Conservation (phyloP, 1,284 basidiomycete species). For the Boletus sp. region DNA sequence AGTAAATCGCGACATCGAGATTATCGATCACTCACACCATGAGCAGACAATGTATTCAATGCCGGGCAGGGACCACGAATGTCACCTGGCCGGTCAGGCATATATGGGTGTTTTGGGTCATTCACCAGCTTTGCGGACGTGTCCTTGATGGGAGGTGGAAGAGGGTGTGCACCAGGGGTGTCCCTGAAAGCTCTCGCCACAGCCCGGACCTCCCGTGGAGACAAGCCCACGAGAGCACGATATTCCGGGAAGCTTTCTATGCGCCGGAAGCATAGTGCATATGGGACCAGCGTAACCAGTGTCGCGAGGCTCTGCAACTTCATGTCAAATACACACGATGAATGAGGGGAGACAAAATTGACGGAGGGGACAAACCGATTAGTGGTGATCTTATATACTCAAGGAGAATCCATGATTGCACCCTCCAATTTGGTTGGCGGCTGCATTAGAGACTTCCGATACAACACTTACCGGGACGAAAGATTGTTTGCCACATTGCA, state of each 20-base stretch:
- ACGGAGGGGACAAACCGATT: not conserved
- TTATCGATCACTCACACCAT: slow-evolving; percentile 28
- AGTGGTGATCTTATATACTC: slow-evolving; percentile 14
- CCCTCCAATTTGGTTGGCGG: no score
- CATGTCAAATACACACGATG: slow-evolving; percentile 4
- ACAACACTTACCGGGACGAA: not conserved
- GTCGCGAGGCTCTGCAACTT: slow-evolving; percentile 11
- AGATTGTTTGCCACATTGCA: not conserved
- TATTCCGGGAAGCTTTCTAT: slow-evolving; percentile 19
- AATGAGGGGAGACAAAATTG: not conserved
- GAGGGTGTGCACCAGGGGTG: slow-evolving; percentile 26
- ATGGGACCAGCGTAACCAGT: slow-evolving; percentile 9
- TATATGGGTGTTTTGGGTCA: slow-evolving; percentile 23
- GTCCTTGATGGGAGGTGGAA: slow-evolving; percentile 22
- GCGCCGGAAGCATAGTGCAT: slow-evolving; percentile 13
- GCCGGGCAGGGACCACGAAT: slow-evolving; percentile 47
- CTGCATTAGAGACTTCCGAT: not conserved
- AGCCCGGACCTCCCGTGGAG: slow-evolving; percentile 11
- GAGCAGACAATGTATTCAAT: slow-evolving; percentile 45
- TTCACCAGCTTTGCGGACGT: slow-evolving; percentile 28
- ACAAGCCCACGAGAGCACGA: slow-evolving; percentile 23
- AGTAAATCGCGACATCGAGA: not conserved
- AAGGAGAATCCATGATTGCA: not conserved
- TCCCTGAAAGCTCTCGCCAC: slow-evolving; percentile 16
- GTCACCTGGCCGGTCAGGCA: slow-evolving; percentile 20